A percentile compares a stretch with the other conserved stretches of the same genome.
These are phyloP conservation scores for Symbiotaphrina buchneri DNA, from an alignment of 495 filamentous ascomycete genomes.

Conservation along the genomic window DNA sequence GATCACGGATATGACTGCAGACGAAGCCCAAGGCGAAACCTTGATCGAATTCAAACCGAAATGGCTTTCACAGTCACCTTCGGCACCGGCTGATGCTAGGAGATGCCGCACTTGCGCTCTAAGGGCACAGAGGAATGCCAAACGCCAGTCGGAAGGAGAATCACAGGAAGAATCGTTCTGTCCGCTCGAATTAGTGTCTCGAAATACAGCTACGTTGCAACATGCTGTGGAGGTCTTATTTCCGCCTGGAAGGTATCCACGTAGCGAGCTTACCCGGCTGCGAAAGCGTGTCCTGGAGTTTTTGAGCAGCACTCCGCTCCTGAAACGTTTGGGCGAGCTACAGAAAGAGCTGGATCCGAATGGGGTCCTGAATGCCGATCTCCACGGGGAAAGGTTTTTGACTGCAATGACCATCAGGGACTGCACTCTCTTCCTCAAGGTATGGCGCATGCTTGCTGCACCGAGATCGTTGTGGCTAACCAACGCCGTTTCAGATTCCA, in stretches of 20 bases:
- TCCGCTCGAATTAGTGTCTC: slow-evolving; percentile 29
- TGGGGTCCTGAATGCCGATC: slow-evolving; percentile 16
- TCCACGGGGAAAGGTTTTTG: slow-evolving; percentile 11
- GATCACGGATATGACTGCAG: slow-evolving; percentile 64
- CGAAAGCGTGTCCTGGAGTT: not conserved
- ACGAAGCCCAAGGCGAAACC: slow-evolving; percentile 16
- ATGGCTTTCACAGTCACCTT: slow-evolving; percentile 71
- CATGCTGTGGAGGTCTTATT: slow-evolving; percentile 13
- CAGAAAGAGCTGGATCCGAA: slow-evolving; percentile 25
- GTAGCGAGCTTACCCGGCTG: not conserved
- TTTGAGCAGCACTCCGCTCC: slow-evolving; percentile 2
- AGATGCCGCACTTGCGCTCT: slow-evolving; percentile 80
- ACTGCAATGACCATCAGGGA: slow-evolving; percentile 77
- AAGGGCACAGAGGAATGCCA: slow-evolving; percentile 29
- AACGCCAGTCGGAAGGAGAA: slow-evolving; percentile 7
- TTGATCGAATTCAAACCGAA: slow-evolving; percentile 82
- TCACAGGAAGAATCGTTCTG: slow-evolving; percentile 20
- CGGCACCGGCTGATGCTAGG: slow-evolving; percentile 36
- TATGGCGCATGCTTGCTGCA: slow-evolving; percentile 11
- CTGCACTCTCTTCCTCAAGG: slow-evolving; percentile 61
- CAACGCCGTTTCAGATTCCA: not conserved
- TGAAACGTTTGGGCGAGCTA: slow-evolving; percentile 10
- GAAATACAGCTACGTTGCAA: slow-evolving; percentile 15
- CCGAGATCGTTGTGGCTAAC: not conserved
- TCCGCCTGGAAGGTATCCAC: slow-evolving; percentile 3